Evolutionary conservation across 2,329 filamentous ascomycete genomes (phyloP).

Genomic region (Massarina eburnea): DNA sequence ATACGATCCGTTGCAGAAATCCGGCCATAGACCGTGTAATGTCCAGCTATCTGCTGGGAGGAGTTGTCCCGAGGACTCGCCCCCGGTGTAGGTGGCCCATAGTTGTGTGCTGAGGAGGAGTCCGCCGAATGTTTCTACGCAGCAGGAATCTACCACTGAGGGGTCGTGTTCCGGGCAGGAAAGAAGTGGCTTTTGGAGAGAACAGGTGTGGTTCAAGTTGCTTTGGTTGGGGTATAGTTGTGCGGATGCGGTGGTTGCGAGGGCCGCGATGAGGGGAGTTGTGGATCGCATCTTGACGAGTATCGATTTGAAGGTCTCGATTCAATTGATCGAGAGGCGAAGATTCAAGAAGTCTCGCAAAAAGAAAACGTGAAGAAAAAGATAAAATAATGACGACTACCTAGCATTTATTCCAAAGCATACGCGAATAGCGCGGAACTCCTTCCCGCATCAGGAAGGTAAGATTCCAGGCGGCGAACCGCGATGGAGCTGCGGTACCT

Average conservation of each 20-base stretch:
- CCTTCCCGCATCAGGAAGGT: conserved; percentile 39
- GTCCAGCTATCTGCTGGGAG: conserved; percentile 61
- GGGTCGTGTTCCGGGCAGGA: conserved; percentile 37
- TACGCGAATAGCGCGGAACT: conserved; percentile 15
- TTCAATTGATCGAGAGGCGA: conserved; percentile 1
- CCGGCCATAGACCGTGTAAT: conserved; percentile 62
- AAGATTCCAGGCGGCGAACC: conserved; percentile 18
- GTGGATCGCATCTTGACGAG: conserved; percentile 24
- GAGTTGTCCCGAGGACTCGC: conserved; percentile 59
- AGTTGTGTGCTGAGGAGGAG: conserved; percentile 64
- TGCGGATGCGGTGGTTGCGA: conserved; percentile 30
- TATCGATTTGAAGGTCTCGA: conserved; percentile 1
- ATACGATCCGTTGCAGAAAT: conserved; percentile 59
- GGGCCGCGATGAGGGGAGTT: conserved; percentile 1
- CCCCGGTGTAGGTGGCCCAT: conserved; percentile 66
- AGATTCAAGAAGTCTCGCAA: background rate
- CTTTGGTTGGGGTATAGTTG: conserved; percentile 51
- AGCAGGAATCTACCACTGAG: conserved; percentile 60
- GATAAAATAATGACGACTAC: conserved; percentile 10
- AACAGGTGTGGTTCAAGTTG: conserved; percentile 60
- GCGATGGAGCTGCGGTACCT: conserved; percentile 36
- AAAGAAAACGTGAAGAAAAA: conserved; percentile 3
- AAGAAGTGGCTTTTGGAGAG: conserved; percentile 42
- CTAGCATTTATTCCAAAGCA: conserved; percentile 16
- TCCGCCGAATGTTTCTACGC: conserved; percentile 65